phyloP scores from a whole-genome alignment of 1,284 basidiomycete species.

The Acaromyces ingoldii region DNA sequence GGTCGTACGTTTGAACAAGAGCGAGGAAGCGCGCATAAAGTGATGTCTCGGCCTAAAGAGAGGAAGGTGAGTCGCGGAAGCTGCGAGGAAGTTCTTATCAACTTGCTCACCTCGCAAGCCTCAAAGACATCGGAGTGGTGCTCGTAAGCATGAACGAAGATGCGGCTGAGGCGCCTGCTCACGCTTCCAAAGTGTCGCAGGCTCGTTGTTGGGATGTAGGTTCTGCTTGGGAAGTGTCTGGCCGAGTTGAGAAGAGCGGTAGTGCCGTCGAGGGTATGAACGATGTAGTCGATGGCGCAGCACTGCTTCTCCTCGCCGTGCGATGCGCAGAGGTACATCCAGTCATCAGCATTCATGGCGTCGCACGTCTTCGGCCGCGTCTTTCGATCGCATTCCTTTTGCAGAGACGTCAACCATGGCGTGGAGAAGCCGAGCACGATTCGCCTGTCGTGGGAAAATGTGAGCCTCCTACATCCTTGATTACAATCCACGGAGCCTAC shows the following conservation, averaged over 20 bases:
- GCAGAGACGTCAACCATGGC: slow-evolving; percentile 77
- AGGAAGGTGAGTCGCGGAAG: slow-evolving; percentile 43
- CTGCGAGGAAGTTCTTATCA: not conserved
- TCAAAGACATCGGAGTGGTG: slow-evolving; percentile 77
- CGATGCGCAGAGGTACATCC: slow-evolving; percentile 91
- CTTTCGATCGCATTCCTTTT: slow-evolving; percentile 64
- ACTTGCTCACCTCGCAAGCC: slow-evolving; percentile 63
- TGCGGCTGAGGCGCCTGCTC: slow-evolving; percentile 79
- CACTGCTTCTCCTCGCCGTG: slow-evolving; percentile 62
- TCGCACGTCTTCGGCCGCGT: slow-evolving; percentile 62
- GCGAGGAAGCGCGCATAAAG: slow-evolving; percentile 85
- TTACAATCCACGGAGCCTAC: too few relatives aligned
- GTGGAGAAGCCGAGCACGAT: slow-evolving; percentile 86
- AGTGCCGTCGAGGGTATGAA: slow-evolving; percentile 88
- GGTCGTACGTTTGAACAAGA: slow-evolving; percentile 72
- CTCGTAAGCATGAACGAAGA: slow-evolving; percentile 86
- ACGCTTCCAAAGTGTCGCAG: slow-evolving; percentile 81
- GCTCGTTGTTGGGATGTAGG: slow-evolving; percentile 62
- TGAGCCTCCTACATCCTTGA: too few relatives aligned
- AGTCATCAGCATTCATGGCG: slow-evolving; percentile 95
- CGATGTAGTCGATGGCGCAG: slow-evolving; percentile 93
- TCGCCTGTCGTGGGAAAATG: slow-evolving; percentile 65
- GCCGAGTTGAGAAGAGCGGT: slow-evolving; percentile 88
- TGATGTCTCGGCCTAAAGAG: slow-evolving; percentile 68
- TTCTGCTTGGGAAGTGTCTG: slow-evolving; percentile 68